Conservation (phyloP, 169 alveolate genomes). For the Prorocentrum cordatum region DNA sequence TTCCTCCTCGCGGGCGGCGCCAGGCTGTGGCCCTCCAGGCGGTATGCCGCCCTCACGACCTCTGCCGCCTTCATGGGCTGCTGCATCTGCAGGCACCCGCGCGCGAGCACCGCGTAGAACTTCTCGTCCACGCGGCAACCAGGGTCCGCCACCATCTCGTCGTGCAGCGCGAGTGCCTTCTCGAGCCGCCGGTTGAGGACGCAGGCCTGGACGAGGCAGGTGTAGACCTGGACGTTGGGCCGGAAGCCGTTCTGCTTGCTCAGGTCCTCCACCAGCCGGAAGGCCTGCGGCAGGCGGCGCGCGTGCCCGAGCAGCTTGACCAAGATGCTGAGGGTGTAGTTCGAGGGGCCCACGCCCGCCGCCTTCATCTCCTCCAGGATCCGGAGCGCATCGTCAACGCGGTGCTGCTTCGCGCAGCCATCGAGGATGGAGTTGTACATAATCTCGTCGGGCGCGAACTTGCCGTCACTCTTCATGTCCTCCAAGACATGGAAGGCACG, state of each 20-base stretch:
- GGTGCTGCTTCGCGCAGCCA: constrained; percentile 54
- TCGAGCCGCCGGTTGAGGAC: constrained; percentile 34
- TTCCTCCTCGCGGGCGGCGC: too few species aligned
- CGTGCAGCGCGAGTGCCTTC: not conserved
- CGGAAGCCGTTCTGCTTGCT: constrained; percentile 23
- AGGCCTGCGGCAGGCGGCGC: too few species aligned
- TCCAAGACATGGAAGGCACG: constrained; percentile 57
- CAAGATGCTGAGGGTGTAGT: constrained; percentile 53
- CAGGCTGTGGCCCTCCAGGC: too few species aligned
- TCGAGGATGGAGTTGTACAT: constrained; percentile 61
- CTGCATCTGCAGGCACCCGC: constrained; percentile 45
- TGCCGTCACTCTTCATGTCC: constrained; percentile 38
- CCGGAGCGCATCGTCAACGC: constrained; percentile 20
- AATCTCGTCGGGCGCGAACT: constrained; percentile 29
- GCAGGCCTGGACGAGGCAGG: constrained; percentile 54
- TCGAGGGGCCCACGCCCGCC: constrained; percentile 21
- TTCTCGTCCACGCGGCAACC: constrained; percentile 52
- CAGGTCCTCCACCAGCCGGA: too few species aligned
- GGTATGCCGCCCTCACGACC: too few species aligned
- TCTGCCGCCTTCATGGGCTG: constrained; percentile 38
- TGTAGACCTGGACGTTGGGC: constrained; percentile 57
- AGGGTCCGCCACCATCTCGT: not conserved
- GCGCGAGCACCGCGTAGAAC: constrained; percentile 53
- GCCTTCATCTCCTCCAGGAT: constrained; percentile 5
- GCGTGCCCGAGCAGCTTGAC: constrained; percentile 51